Conservation (phyloP, 495 filamentous ascomycete genomes). For the Lasiosphaeria hispida region DNA sequence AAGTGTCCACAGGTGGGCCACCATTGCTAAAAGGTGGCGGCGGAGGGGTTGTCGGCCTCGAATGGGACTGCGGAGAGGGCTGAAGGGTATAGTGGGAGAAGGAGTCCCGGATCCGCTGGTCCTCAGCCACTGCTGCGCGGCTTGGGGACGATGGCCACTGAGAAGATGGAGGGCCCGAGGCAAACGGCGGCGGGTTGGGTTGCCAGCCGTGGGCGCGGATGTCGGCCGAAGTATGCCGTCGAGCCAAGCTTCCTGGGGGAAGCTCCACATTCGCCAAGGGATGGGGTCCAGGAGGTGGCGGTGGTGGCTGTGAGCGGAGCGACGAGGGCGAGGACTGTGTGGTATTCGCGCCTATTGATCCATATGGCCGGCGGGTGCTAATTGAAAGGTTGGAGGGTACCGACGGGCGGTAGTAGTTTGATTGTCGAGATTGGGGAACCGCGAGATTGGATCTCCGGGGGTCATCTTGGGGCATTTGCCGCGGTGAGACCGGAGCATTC, state of each 20-base stretch:
- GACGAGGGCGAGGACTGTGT: conserved; percentile 71
- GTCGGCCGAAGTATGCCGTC: conserved; percentile 93
- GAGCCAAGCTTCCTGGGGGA: conserved; percentile 70
- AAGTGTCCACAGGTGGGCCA: conserved; percentile 42
- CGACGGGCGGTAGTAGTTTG: conserved; percentile 67
- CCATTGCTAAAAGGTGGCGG: conserved; percentile 46
- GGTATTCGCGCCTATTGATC: conserved; percentile 64
- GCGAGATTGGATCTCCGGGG: conserved; percentile 62
- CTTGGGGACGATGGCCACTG: conserved; percentile 88
- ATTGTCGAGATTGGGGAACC: conserved; percentile 45
- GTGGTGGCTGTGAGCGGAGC: conserved; percentile 65
- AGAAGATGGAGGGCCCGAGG: conserved; percentile 65
- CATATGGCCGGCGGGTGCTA: conserved; percentile 73
- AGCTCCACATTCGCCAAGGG: conserved; percentile 73
- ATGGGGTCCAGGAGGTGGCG: conserved; percentile 67
- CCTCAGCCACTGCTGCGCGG: conserved; percentile 58
- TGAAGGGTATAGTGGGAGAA: conserved; percentile 80
- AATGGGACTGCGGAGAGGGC: conserved; percentile 52
- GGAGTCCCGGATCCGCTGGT: conserved; percentile 78
- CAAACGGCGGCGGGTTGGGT: conserved; percentile 68
- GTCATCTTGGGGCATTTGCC: conserved; percentile 85
- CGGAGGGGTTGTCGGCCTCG: conserved; percentile 73
- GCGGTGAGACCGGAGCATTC: conserved; percentile 84
- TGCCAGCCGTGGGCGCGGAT: conserved; percentile 91
- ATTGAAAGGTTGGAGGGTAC: conserved; percentile 74